Base-by-base conservation (phyloP, 225 moss, liverwort and hornwort genomes). In the Marchantia polymorpha region DNA sequence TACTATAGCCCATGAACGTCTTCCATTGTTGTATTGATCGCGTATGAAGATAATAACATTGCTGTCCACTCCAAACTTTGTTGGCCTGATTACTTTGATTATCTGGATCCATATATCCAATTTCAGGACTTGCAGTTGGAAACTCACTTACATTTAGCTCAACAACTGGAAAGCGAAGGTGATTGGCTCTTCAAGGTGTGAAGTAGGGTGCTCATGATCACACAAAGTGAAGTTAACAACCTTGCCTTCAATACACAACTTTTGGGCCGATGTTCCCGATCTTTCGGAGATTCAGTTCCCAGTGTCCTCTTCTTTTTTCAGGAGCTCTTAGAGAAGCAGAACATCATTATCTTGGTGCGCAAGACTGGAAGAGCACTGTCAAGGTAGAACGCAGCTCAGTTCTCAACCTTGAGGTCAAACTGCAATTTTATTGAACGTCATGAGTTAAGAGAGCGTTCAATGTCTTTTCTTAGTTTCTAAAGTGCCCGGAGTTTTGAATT, bases 101-200 rank as follows among this genome's bases (percentile, higher is more conserved):
- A 39, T 39, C 0, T 22, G 71, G 25, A 10, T 51, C 15, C 6
- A 71, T n/a, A 3, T 0, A 46, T 60, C 16, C 22, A 16, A 49
- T 23, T 39, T 3, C 87, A 97, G 96, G 92, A 92, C 74, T 74
- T 90, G 70, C 86, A 94, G n/a, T 69, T 75, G 59, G 94, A 97
- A 61, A 97, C 92, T 72, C 94, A 92, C 78, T 87, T 86, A 39
- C 89, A 90, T 52, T 81, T 94, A 20, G 97, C 93, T 46, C 90
- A 92, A 81, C 93, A 94, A 82, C 90, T 94, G 73, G 92, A 94
- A 82, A 90, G 68, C 39, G 92, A 94, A 85, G 93, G 97, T 91
- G 84, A 31, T 46, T 76, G 7, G 29, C 39, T 26, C 50, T 47
- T 55, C 54, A 9, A 53, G 7, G 10, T 54, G 13, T 72, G 9